These are phyloP conservation scores for Cladosporium sp. DNA, from an alignment of 2,329 filamentous ascomycete species.

Conservation along the genomic window DNA sequence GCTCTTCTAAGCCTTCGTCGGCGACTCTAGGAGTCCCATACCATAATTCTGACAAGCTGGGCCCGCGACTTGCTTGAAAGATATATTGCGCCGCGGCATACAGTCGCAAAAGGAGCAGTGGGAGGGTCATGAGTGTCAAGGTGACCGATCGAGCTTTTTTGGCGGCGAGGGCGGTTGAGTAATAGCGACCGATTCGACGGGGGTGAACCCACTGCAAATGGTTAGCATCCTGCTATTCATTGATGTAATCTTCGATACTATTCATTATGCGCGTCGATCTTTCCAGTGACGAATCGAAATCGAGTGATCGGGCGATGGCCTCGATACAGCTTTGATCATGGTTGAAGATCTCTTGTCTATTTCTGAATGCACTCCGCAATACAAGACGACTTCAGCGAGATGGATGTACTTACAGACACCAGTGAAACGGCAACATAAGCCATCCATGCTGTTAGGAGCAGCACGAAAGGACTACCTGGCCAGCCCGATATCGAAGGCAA, in stretches of 20 bases:
- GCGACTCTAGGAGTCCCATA: neutral
- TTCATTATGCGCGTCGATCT: no score
- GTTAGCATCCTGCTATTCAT: neutral
- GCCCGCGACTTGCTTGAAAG: neutral
- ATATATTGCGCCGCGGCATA: neutral
- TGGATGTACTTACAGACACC: conserved; percentile 4
- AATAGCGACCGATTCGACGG: conserved; percentile 2
- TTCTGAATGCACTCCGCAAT: no score
- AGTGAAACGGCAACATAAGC: neutral
- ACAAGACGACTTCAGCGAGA: no score
- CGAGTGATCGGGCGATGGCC: no score
- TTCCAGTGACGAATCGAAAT: no score
- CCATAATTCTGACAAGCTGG: neutral
- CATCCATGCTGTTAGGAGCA: neutral
- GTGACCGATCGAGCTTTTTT: neutral
- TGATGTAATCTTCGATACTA: neutral
- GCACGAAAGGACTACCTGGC: neutral
- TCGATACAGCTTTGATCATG: no score
- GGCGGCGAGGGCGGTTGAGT: neutral
- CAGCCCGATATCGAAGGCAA: neutral
- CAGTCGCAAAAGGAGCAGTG: neutral
- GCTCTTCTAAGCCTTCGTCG: neutral
- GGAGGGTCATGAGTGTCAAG: neutral
- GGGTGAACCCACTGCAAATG: conserved; percentile 4
- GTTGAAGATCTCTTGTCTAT: no score